Percentiles rank a stretch among this genome's conserved stretches.
Conservation (phyloP, 2,329 filamentous ascomycete species). For the Ceratocystis colombiana region DNA sequence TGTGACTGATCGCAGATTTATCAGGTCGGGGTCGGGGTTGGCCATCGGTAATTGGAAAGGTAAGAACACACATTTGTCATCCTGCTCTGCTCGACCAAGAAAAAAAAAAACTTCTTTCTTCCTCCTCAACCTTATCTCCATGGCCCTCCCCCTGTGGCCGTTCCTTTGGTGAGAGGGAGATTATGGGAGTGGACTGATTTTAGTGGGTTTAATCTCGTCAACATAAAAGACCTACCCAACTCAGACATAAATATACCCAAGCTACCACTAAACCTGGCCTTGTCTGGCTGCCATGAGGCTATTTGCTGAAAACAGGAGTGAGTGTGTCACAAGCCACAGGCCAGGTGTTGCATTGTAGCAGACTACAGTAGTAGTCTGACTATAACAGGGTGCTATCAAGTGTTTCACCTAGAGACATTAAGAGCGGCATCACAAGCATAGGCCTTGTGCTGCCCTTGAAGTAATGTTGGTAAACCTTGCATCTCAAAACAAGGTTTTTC, state of each 20-base stretch:
- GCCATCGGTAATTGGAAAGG: too few relatives aligned
- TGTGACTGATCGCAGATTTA: too few relatives aligned
- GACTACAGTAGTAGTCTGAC: not conserved
- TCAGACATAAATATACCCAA: not conserved
- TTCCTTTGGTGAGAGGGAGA: not conserved
- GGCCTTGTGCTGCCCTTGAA: not conserved
- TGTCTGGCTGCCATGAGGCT: not conserved
- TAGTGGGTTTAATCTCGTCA: slow-evolving; percentile 13
- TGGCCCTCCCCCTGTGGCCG: not conserved
- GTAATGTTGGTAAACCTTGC: not conserved
- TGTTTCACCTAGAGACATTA: slow-evolving; percentile 4
- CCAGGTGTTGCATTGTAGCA: not conserved
- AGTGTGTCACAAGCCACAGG: not conserved
- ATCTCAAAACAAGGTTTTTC: too few relatives aligned
- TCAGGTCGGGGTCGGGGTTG: too few relatives aligned
- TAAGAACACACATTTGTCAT: too few relatives aligned
- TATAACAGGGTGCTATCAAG: not conserved
- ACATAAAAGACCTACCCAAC: not conserved
- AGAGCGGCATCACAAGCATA: not conserved
- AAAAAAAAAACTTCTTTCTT: not conserved
- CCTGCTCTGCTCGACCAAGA: not conserved
- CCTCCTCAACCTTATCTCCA: not conserved
- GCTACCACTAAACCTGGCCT: too few relatives aligned
- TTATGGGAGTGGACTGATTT: slow-evolving; percentile 7
- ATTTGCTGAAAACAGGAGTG: not conserved